phyloP scores from a whole-genome alignment of 768 basidiomycete genomes.

The Naganishia friedmannii region DNA sequence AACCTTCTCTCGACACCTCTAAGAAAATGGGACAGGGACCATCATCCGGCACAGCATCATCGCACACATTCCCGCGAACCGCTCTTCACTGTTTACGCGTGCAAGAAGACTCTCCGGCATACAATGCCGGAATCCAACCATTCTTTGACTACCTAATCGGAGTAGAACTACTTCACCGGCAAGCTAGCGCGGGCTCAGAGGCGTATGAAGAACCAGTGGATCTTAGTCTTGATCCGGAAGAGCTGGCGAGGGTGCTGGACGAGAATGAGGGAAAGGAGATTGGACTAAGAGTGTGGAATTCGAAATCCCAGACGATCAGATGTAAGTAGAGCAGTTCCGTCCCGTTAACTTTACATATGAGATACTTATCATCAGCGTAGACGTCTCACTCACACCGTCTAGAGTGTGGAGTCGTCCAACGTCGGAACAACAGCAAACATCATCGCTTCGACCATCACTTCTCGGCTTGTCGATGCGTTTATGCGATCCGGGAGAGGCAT shows the following conservation, averaged over 20 bases:
- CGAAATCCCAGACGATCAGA: conserved; percentile 47
- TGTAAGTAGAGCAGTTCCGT: conserved; percentile 36
- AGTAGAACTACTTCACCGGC: conserved; percentile 57
- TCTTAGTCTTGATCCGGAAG: conserved; percentile 35
- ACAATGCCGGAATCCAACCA: conserved; percentile 76
- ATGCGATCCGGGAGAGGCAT: conserved; percentile 80
- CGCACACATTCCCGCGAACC: conserved; percentile 38
- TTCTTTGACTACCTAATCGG: conserved; percentile 98
- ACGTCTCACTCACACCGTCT: conserved; percentile 79
- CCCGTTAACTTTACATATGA: background rate
- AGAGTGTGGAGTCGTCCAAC: conserved; percentile 64
- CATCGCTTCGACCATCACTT: conserved; percentile 66
- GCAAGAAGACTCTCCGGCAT: conserved; percentile 82
- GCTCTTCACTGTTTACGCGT: conserved; percentile 80
- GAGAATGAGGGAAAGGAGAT: conserved; percentile 45
- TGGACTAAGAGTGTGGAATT: conserved; percentile 48
- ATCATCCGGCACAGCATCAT: conserved; percentile 41
- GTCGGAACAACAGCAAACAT: conserved; percentile 46
- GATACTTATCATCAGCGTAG: conserved; percentile 53
- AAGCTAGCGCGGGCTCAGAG: conserved; percentile 12
- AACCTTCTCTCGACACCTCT: too few species aligned
- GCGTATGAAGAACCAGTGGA: conserved; percentile 29
- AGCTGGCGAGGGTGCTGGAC: conserved; percentile 43
- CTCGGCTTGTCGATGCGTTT: conserved; percentile 89
- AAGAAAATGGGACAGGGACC: conserved; percentile 46